Percentiles rank a stretch among this genome's conserved stretches.
Conservation (phyloP, 139 green algal species). For the Micractinium sp. region DNA sequence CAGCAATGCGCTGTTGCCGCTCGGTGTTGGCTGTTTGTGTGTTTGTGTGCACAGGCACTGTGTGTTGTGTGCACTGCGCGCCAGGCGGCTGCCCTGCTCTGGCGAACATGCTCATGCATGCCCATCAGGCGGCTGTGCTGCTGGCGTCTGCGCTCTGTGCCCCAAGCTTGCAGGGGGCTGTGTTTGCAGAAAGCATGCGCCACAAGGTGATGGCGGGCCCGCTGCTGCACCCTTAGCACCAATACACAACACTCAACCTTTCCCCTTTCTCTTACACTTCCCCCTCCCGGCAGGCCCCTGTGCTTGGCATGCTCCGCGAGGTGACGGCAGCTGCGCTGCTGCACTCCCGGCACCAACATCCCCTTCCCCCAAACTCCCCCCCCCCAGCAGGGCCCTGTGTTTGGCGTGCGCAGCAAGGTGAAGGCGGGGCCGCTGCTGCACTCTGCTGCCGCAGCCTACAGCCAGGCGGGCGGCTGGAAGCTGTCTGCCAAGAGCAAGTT, state of each 20-base stretch:
- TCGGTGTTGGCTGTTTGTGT: no score
- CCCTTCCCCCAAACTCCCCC: not conserved
- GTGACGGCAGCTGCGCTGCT: not conserved
- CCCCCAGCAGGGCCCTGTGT: not conserved
- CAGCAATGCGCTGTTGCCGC: no score
- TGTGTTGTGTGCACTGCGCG: no score
- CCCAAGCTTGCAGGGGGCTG: no score
- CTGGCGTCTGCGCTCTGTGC: no score
- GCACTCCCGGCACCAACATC: no score
- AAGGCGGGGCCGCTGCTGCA: not conserved
- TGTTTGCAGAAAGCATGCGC: no score
- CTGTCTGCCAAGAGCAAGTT: constrained; percentile 16
- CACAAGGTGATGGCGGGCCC: not conserved
- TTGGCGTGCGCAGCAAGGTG: constrained; percentile 24
- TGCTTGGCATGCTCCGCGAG: not conserved
- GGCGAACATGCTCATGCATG: no score
- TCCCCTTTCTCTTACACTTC: not conserved
- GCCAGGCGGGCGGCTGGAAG: not conserved
- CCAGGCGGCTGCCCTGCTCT: no score
- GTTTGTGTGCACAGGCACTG: no score
- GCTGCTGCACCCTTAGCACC: not conserved
- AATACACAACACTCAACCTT: no score
- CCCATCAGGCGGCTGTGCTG: no score
- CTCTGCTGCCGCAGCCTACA: constrained; percentile 1
- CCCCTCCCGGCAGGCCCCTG: not conserved